Percentiles rank a stretch among this genome's conserved stretches.
Evolutionary conservation across 2,329 filamentous ascomycete species (phyloP).

Genomic region (Hymenoscyphus fraxineus): DNA sequence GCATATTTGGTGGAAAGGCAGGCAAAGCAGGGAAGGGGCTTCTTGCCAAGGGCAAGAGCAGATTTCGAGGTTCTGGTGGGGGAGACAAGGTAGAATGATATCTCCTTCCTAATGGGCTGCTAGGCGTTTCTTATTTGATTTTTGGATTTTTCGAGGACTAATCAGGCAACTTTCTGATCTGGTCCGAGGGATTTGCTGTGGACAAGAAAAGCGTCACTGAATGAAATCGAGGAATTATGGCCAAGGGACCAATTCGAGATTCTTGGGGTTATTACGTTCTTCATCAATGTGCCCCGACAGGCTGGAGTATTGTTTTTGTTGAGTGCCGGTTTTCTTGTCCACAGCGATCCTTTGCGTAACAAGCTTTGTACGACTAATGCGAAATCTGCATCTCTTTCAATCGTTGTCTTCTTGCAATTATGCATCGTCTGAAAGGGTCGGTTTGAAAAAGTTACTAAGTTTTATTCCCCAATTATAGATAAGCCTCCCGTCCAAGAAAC

Average conservation of each 20-base stretch:
- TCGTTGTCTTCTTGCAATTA: constrained; percentile 29
- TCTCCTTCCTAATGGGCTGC: constrained; percentile 37
- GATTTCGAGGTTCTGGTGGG: constrained; percentile 57
- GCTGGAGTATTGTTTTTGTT: constrained; percentile 20
- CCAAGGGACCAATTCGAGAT: neutral
- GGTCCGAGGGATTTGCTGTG: constrained; percentile 2
- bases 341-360: constrained; percentile 26
- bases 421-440: constrained; percentile 20
- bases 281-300: neutral
- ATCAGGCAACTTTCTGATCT: neutral
- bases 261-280: neutral
- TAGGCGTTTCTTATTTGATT: constrained; percentile 28
- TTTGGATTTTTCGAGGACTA: constrained; percentile 13
- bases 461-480: constrained; percentile 35
- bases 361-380: constrained; percentile 33
- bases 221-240: neutral
- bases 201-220: neutral
- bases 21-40: constrained; percentile 84
- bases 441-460: constrained; percentile 34
- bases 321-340: constrained; percentile 18
- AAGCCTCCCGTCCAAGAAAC: constrained; percentile 36
- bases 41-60: constrained; percentile 85
- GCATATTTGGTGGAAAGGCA: constrained; percentile 63
- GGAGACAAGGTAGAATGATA: constrained; percentile 84
- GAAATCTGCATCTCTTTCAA: constrained; percentile 30